Evolutionary conservation across 1,284 basidiomycete species (phyloP).

Genomic region (Melampsora medusae): DNA sequence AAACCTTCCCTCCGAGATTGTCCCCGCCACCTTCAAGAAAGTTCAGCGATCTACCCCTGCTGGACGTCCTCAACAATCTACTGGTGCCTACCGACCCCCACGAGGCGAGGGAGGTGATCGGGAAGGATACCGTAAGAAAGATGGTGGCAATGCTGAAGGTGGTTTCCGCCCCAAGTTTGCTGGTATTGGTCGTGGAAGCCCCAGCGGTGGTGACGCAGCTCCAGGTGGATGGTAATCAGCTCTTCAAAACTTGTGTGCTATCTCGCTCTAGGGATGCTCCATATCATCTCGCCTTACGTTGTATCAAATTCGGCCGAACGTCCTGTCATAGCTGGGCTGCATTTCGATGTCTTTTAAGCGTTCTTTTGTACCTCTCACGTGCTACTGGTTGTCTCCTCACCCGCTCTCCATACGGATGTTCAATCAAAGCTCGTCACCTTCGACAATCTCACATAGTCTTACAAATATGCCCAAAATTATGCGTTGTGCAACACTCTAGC

Average conservation of each 20-base stretch:
- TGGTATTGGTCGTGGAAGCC: conserved; percentile 32
- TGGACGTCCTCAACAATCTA: conserved; percentile 66
- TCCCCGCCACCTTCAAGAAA: conserved; percentile 93
- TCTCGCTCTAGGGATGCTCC: background rate
- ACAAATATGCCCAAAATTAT: too few species aligned
- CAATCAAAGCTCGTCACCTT: too few species aligned
- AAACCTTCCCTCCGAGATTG: conserved; percentile 61
- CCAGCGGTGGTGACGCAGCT: conserved; percentile 21
- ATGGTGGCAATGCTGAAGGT: conserved; percentile 53
- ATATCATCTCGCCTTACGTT: background rate
- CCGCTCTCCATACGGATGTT: too few species aligned
- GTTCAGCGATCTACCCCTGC: conserved; percentile 55
- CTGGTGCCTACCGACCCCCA: conserved; percentile 72
- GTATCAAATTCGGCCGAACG: conserved; percentile 1
- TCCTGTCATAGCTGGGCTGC: background rate
- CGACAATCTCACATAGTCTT: too few species aligned
- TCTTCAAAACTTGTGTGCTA: background rate
- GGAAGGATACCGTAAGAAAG: conserved; percentile 74
- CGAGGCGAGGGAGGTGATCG: conserved; percentile 67
- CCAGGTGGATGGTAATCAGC: conserved; percentile 19
- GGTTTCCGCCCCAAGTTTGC: conserved; percentile 40
- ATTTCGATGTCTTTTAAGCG: background rate
- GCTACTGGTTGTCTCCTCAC: too few species aligned
- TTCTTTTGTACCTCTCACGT: too few species aligned
- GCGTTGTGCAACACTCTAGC: too few species aligned